These are phyloP conservation scores for Saccharomyces hybrid DNA, from an alignment of 1,139 yeast species.

Conservation along the genomic window DNA sequence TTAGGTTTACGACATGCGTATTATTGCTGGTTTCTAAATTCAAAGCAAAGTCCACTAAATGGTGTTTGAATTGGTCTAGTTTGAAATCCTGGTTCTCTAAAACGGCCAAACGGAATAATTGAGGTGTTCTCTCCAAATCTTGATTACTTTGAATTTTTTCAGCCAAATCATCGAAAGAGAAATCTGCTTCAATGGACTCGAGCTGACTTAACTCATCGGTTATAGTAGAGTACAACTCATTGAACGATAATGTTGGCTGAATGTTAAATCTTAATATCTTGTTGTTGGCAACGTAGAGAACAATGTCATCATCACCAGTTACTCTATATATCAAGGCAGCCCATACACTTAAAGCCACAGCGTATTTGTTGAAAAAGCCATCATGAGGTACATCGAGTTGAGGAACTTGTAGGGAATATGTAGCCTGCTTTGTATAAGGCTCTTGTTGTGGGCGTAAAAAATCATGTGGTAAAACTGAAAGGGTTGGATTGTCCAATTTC, in stretches of 20 bases:
- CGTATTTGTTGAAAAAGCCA: slow-evolving; percentile 36
- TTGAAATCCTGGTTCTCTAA: slow-evolving; percentile 13
- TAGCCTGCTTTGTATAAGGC: slow-evolving; percentile 55
- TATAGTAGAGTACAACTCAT: slow-evolving; percentile 36
- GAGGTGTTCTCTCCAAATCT: slow-evolving; percentile 51
- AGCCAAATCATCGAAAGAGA: slow-evolving; percentile 53
- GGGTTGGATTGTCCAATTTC: slow-evolving; percentile 69
- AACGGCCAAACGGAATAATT: slow-evolving; percentile 41
- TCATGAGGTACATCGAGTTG: slow-evolving; percentile 23
- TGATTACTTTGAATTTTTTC: slow-evolving; percentile 42
- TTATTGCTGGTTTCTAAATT: slow-evolving; percentile 15
- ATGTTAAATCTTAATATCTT: slow-evolving; percentile 54
- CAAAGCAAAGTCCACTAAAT: slow-evolving; percentile 25
- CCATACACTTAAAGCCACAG: slow-evolving; percentile 59
- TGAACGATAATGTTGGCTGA: slow-evolving; percentile 46
- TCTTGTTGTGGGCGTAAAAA: slow-evolving; percentile 71
- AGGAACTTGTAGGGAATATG: slow-evolving; percentile 38
- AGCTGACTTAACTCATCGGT: slow-evolving; percentile 32
- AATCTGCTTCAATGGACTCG: slow-evolving; percentile 33
- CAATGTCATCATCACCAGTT: slow-evolving; percentile 91
- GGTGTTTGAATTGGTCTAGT: slow-evolving; percentile 22
- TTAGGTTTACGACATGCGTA: slow-evolving; percentile 12
- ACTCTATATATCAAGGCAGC: slow-evolving; percentile 66
- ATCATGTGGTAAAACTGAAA: slow-evolving; percentile 83
- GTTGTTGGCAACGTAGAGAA: slow-evolving; percentile 59